Conservation (phyloP, 176 grass and related monocot species). For the Aegilops speltoides region DNA sequence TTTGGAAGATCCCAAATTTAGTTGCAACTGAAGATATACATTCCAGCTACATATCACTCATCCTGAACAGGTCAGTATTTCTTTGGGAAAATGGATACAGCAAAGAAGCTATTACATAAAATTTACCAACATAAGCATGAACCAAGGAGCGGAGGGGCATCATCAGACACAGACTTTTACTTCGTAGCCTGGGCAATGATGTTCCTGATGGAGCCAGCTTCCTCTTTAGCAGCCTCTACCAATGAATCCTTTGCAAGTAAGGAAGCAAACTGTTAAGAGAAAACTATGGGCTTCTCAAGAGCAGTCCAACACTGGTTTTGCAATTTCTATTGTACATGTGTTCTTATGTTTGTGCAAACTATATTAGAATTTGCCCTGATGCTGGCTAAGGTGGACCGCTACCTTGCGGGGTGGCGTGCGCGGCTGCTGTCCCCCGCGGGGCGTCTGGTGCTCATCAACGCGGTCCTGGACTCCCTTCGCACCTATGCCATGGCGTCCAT, state of each 20-base stretch:
- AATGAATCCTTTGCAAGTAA: slow-evolving; percentile 52
- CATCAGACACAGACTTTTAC: slow-evolving; percentile 19
- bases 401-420: no score
- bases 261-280: neutral
- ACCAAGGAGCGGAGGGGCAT: neutral
- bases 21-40: slow-evolving; percentile 1
- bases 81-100: slow-evolving; percentile 9
- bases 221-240: slow-evolving; percentile 90
- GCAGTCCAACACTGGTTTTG: neutral
- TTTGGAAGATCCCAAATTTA: neutral
- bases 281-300: neutral
- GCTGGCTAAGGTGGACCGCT: no score
- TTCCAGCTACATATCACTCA: neutral
- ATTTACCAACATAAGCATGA: slow-evolving; percentile 19
- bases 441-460: no score
- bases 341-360: neutral
- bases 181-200: slow-evolving; percentile 87
- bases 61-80: slow-evolving; percentile 1
- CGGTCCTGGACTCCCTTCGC: no score
- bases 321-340: neutral
- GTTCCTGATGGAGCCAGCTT: slow-evolving; percentile 78
- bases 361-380: neutral
- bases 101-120: slow-evolving; percentile 29
- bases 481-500: no score
- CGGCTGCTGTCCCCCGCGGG: no score